phyloP scores from a whole-genome alignment of 208 protist genomes.

The Trypanosomatidae sp. region DNA sequence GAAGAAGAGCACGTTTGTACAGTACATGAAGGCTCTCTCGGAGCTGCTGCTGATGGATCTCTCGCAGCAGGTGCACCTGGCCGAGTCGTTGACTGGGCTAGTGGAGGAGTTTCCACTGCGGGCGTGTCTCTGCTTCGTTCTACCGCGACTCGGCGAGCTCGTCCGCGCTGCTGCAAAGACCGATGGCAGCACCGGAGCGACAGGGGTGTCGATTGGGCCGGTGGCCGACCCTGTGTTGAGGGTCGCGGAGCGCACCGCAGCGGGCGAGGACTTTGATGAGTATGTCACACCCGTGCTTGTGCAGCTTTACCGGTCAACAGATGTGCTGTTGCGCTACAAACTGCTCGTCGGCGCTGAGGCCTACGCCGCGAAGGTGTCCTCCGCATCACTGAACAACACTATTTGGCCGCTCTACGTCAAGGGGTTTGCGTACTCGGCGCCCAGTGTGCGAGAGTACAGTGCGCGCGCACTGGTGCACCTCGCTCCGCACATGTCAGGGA shows the following conservation, averaged over 20 bases:
- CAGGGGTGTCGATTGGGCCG: slow-evolving; percentile 21
- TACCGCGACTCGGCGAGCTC: slow-evolving; percentile 54
- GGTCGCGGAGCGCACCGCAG: slow-evolving; percentile 39
- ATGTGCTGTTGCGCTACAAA: slow-evolving; percentile 62
- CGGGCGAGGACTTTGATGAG: slow-evolving; percentile 49
- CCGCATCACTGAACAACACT: slow-evolving; percentile 36
- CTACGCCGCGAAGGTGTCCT: slow-evolving; percentile 49
- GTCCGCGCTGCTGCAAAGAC: slow-evolving; percentile 48
- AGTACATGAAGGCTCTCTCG: slow-evolving; percentile 55
- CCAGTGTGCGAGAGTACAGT: slow-evolving; percentile 75
- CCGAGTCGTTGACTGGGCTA: slow-evolving; percentile 45
- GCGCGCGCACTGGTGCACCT: slow-evolving; percentile 74
- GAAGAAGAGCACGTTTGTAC: slow-evolving; percentile 55
- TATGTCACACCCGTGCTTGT: slow-evolving; percentile 64
- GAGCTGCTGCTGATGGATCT: slow-evolving; percentile 68
- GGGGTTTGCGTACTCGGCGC: slow-evolving; percentile 57
- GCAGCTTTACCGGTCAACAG: slow-evolving; percentile 51
- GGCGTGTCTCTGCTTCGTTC: slow-evolving; percentile 55
- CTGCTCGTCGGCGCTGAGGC: slow-evolving; percentile 54
- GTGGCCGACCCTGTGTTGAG: slow-evolving; percentile 65
- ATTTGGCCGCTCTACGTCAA: slow-evolving; percentile 75
- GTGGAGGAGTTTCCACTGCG: slow-evolving; percentile 55
- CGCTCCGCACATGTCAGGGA: slow-evolving; percentile 45
- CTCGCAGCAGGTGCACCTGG: slow-evolving; percentile 53
- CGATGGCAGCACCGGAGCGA: slow-evolving; percentile 8